Conservation (phyloP, 2,329 filamentous ascomycete genomes). For the Colletotrichum orchidophilum region DNA sequence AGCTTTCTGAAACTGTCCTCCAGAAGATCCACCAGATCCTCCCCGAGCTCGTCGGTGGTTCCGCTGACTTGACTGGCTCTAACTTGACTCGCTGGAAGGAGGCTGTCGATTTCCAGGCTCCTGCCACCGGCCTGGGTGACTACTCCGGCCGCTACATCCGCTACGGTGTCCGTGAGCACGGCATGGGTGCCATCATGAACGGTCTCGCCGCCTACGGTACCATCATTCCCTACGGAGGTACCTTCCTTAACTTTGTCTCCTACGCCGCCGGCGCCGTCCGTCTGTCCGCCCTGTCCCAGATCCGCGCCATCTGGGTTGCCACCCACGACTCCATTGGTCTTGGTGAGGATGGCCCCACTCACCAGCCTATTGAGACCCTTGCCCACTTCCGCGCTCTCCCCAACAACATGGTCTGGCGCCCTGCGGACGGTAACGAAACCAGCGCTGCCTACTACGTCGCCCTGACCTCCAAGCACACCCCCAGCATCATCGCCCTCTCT, state of each 20-base stretch:
- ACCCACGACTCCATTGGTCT: conserved; percentile 99
- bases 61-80: conserved; percentile 96
- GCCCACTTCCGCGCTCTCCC: conserved; percentile 98
- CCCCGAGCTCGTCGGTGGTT: conserved; percentile 94
- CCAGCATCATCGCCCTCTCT: conserved; percentile 92
- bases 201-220: conserved; percentile 96
- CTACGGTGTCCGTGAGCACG: conserved; percentile 93
- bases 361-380: conserved; percentile 98
- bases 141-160: conserved; percentile 92
- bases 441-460: conserved; percentile 97
- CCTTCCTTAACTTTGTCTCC: conserved; percentile 99
- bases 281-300: conserved; percentile 89
- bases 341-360: conserved; percentile 97
- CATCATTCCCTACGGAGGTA: conserved; percentile 91
- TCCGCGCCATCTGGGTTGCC: conserved; percentile 93
- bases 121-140: conserved; percentile 84
- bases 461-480: conserved; percentile 87
- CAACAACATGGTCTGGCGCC: conserved; percentile 99
- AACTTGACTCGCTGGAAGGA: conserved; percentile 99
- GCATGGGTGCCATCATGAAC: conserved; percentile 93
- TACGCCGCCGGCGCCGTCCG: conserved; percentile 96
- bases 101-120: conserved; percentile 96
- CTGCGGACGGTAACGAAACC: conserved; percentile 97
- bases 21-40: conserved; percentile 84
- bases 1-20: conserved; percentile 94